phyloP scores from a whole-genome alignment of 2,329 filamentous ascomycete genomes.

The Fusarium sp. region DNA sequence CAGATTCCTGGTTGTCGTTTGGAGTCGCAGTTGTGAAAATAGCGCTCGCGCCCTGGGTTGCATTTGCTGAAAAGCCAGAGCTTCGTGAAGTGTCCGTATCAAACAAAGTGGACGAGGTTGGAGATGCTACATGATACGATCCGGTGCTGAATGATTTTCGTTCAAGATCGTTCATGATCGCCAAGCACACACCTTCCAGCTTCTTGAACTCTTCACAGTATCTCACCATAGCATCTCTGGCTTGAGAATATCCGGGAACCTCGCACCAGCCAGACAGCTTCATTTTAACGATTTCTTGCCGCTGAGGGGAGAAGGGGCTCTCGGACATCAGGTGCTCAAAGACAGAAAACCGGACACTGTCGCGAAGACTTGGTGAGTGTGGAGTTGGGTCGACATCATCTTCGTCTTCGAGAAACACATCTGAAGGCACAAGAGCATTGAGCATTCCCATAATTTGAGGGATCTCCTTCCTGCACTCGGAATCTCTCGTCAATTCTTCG shows the following conservation, averaged over 20 bases:
- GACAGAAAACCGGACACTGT: slow-evolving; percentile 49
- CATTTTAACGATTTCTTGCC: slow-evolving; percentile 41
- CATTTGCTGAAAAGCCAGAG: slow-evolving; percentile 1
- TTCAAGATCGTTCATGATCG: slow-evolving; percentile 35
- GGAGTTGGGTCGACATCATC: slow-evolving; percentile 43
- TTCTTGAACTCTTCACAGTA: slow-evolving; percentile 50
- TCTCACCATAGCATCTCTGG: slow-evolving; percentile 43
- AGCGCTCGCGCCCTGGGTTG: slow-evolving; percentile 2
- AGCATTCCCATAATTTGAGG: slow-evolving; percentile 47
- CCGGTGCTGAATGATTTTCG: background rate
- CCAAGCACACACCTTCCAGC: slow-evolving; percentile 45
- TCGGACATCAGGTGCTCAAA: slow-evolving; percentile 48
- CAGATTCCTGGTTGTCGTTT: background rate
- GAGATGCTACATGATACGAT: background rate
- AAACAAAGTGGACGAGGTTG: slow-evolving; percentile 17
- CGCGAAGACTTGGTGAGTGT: slow-evolving; percentile 46
- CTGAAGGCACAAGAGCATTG: slow-evolving; percentile 50
- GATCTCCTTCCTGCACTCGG: slow-evolving; percentile 11
- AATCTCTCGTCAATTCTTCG: slow-evolving; percentile 28
- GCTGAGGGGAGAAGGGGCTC: slow-evolving; percentile 27
- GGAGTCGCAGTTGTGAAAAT: slow-evolving; percentile 14
- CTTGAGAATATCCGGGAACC: slow-evolving; percentile 44
- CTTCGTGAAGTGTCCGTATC: slow-evolving; percentile 13
- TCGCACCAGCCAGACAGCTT: slow-evolving; percentile 49
- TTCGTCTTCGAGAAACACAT: slow-evolving; percentile 29